A percentile compares a stretch with the other conserved stretches of the same genome.
These are phyloP conservation scores for Stephanocyclus meneghinianus DNA, from an alignment of 352 stramenopile species.

Conservation along the genomic window DNA sequence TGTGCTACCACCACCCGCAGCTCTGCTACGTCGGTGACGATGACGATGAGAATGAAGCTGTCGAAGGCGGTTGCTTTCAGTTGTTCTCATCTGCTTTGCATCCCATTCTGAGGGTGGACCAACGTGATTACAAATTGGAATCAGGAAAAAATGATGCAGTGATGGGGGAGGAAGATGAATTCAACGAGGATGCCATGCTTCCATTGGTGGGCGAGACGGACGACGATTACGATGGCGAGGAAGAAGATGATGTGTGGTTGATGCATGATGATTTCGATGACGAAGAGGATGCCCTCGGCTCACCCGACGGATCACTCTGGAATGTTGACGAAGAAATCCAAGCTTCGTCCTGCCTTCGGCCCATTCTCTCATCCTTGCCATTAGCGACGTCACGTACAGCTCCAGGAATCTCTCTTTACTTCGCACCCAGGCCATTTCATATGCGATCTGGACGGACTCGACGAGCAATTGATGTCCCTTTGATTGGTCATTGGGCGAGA, in stretches of 20 bases:
- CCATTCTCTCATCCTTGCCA: slow-evolving; percentile 90
- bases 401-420: slow-evolving; percentile 97
- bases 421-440: slow-evolving; percentile 97
- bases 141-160: slow-evolving; percentile 45
- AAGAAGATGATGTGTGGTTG: slow-evolving; percentile 73
- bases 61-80: slow-evolving; percentile 89
- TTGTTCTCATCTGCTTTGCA: slow-evolving; percentile 89
- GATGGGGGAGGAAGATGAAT: slow-evolving; percentile 74
- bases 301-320: slow-evolving; percentile 53
- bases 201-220: slow-evolving; percentile 76
- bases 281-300: slow-evolving; percentile 56
- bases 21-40: slow-evolving; percentile 95
- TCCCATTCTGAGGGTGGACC: slow-evolving; percentile 88
- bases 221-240: slow-evolving; percentile 81
- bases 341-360: slow-evolving; percentile 83
- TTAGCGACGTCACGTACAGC: slow-evolving; percentile 94
- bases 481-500: slow-evolving; percentile 99
- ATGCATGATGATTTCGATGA: slow-evolving; percentile 67
- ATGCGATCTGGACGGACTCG: slow-evolving; percentile 92
- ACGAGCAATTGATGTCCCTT: slow-evolving; percentile 94
- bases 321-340: slow-evolving; percentile 86
- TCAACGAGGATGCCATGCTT: slow-evolving; percentile 72
- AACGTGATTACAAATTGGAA: slow-evolving; percentile 54
- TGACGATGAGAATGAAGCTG: slow-evolving; percentile 52
- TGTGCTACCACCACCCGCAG: slow-evolving; percentile 92